Conservation (phyloP, 495 filamentous ascomycete species). For the Penicillium ucsense region DNA sequence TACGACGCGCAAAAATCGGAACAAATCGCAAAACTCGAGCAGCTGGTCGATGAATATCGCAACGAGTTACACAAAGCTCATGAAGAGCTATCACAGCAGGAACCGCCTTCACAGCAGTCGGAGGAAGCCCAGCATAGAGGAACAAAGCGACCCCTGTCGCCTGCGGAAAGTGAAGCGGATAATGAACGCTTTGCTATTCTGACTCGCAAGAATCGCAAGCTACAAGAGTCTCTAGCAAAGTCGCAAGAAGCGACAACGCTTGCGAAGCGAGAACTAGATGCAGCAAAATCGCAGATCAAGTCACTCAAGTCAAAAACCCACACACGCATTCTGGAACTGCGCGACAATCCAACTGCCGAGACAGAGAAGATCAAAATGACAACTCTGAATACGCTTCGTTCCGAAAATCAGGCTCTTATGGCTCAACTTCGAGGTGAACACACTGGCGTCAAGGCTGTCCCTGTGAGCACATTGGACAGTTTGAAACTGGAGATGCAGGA, state of each 20-base stretch:
- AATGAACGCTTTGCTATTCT: conserved; percentile 76
- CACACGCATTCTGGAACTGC: conserved; percentile 77
- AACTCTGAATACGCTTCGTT: conserved; percentile 63
- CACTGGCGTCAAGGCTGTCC: conserved; percentile 47
- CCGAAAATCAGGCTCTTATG: conserved; percentile 78
- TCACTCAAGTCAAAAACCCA: conserved; percentile 63
- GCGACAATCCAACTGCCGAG: conserved; percentile 80
- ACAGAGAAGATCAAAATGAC: conserved; percentile 70
- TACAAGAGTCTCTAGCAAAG: conserved; percentile 67
- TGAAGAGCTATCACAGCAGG: conserved; percentile 57
- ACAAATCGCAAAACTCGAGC: conserved; percentile 74
- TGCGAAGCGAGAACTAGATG: conserved; percentile 65
- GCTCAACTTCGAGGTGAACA: conserved; percentile 54
- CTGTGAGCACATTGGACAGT: conserved; percentile 65
- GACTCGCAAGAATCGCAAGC: conserved; percentile 69
- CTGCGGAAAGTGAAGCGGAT: conserved; percentile 53
- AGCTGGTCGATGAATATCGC: conserved; percentile 79
- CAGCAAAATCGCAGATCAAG: conserved; percentile 57
- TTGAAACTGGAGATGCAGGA: conserved; percentile 62
- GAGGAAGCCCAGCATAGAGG: conserved; percentile 27
- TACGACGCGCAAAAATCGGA: conserved; percentile 67
- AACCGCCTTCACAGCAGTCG: conserved; percentile 25
- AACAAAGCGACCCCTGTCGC: conserved; percentile 41
- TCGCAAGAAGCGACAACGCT: conserved; percentile 55
- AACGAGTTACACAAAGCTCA: conserved; percentile 68